phyloP scores from a whole-genome alignment of 1,139 yeast genomes.

The Pichia sp. region DNA sequence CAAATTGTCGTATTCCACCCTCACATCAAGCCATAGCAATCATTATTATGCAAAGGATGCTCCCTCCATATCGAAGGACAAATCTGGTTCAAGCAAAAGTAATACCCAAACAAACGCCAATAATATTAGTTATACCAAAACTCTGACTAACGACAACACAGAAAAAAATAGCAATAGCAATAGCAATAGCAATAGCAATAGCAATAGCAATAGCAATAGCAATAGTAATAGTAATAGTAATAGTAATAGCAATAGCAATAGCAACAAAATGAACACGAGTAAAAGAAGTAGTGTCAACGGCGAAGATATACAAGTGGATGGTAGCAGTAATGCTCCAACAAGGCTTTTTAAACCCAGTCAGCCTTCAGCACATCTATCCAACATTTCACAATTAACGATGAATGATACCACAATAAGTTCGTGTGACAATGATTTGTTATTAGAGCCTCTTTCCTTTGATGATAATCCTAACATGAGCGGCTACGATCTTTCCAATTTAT shows the following conservation, averaged over 20 bases:
- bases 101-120: neutral
- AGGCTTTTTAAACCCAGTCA: neutral
- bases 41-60: neutral
- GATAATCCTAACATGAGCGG: conserved; percentile 1
- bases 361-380: conserved; percentile 5
- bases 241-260: neutral
- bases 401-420: conserved; percentile 17
- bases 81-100: neutral
- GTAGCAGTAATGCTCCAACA: neutral
- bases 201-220: neutral
- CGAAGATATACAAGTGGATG: neutral
- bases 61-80: neutral
- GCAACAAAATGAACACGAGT: no score
- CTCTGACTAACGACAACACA: neutral
- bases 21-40: neutral
- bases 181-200: no score
- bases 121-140: neutral
- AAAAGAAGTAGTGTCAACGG: no score
- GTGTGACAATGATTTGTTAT: conserved; percentile 9
- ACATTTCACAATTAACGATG: conserved; percentile 9
- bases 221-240: neutral
- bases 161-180: neutral
- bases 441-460: conserved; percentile 11
- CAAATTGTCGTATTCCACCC: conserved; percentile 1
- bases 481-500: neutral